Conservation (phyloP, 495 filamentous ascomycete genomes). For the Penicillium soppii region DNA sequence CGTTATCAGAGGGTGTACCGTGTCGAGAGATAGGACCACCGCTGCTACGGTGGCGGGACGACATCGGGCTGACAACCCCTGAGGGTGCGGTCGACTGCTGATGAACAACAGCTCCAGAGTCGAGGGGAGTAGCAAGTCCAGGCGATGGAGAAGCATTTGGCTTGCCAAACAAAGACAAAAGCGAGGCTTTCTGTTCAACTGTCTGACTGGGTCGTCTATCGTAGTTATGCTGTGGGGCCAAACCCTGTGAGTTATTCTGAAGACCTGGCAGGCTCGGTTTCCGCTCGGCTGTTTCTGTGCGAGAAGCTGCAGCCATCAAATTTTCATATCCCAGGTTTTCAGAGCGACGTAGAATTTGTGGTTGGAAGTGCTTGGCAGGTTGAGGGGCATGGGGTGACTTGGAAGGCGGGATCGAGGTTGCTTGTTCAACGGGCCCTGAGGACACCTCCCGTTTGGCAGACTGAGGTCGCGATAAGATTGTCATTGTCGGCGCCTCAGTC, state of each 20-base stretch:
- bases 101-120: slow-evolving; percentile 22
- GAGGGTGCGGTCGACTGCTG: slow-evolving; percentile 24
- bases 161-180: slow-evolving; percentile 75
- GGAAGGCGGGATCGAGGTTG: slow-evolving; percentile 17
- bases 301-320: slow-evolving; percentile 14
- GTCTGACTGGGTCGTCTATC: slow-evolving; percentile 49
- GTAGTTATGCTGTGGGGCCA: slow-evolving; percentile 18
- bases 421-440: slow-evolving; percentile 11
- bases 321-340: slow-evolving; percentile 33
- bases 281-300: slow-evolving; percentile 6
- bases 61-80: slow-evolving; percentile 49
- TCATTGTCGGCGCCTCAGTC: slow-evolving; percentile 32
- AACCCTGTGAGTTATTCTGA: slow-evolving; percentile 1
- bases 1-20: slow-evolving; percentile 40
- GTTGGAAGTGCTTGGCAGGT: slow-evolving; percentile 53
- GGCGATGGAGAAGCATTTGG: slow-evolving; percentile 29
- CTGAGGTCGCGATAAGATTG: slow-evolving; percentile 44
- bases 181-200: slow-evolving; percentile 61
- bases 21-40: slow-evolving; percentile 43
- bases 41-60: slow-evolving; percentile 30
- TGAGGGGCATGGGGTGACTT: slow-evolving; percentile 25
- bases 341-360: slow-evolving; percentile 59
- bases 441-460: slow-evolving; percentile 32
- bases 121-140: slow-evolving; percentile 17
- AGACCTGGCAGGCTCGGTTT: slow-evolving; percentile 14